Evolutionary conservation across 306 rosid species (phyloP), one percentile per base, ranked within the genome.

Genomic region (Fagus crenata): DNA sequence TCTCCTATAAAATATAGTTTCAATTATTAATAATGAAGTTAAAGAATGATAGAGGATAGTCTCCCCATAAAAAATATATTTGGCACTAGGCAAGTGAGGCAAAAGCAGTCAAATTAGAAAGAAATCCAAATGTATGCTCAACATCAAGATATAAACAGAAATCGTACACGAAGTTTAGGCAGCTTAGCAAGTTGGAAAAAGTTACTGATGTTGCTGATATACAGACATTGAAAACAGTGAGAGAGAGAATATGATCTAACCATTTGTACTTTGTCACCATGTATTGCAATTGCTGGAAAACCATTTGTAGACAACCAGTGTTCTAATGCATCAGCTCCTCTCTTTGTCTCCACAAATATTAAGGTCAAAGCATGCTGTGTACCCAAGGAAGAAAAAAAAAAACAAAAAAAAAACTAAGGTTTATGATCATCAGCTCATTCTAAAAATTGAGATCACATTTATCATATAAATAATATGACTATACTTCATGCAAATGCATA

Each of bases 341-440:
- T 95, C 87, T 95, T 95, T 79, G 98, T 95, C 96, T 95, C 98
- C 85, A 95, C 98, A 86, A 95, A 92, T 64, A 95, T 93, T 83
- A 95, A 88, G 32, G 97, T 95, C 81, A 95, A 85, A 70, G 97
- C 84, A 89, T 89, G 96, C 97, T 95, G 97, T 73, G 11, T 12
- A 11, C 14, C 35, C 18, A 40, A 22, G 41, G 18, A 36, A 2
- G 32, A 6, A 22, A 18, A 51, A 51, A 56, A 37, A 13, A 1
- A 15, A n/a, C n/a, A 0, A 22, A 22, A 22, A 22, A 22, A 22
- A 22, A 22, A 22, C 28, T 22, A 22, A 1, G 12, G 2, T 36
- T 13, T 64, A 42, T 60, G 31, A 43, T n/a, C 3, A 71, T 76
- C 49, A 77, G 61, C 69, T 35, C 41, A 63, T 35, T 3, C 15